These are phyloP conservation scores for Thalia dealbata DNA, from an alignment of 176 grass and related monocot genomes.

Conservation along the genomic window DNA sequence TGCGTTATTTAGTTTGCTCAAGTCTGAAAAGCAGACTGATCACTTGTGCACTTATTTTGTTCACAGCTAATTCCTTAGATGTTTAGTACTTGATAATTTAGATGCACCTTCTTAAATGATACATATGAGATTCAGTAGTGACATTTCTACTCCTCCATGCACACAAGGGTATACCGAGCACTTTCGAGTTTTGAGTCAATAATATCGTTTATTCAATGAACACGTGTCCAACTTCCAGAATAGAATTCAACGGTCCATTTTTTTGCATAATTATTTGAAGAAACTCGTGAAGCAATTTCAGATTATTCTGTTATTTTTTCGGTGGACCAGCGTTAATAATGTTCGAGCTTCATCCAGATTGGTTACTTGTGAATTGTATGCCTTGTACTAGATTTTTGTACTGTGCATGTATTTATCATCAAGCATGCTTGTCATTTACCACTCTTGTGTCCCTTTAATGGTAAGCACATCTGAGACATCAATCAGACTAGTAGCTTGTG, in stretches of 20 bases:
- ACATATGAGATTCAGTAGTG: not conserved
- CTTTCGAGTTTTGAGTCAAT: not conserved
- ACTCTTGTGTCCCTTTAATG: not conserved
- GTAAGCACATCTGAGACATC: not conserved
- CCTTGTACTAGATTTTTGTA: not conserved
- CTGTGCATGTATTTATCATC: not conserved
- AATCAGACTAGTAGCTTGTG: not conserved
- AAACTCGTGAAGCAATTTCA: too few species aligned
- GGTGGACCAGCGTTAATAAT: too few species aligned
- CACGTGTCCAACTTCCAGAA: too few species aligned
- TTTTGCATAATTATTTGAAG: too few species aligned
- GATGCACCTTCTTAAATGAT: too few species aligned
- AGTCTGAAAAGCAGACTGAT: not conserved
- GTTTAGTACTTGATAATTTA: too few species aligned
- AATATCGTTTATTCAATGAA: too few species aligned
- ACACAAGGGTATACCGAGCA: not conserved
- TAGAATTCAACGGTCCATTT: too few species aligned
- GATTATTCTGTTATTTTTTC: too few species aligned
- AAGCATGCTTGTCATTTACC: not conserved
- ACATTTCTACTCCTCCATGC: not conserved
- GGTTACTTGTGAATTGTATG: not conserved
- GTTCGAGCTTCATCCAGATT: too few species aligned
- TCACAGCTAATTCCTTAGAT: too few species aligned
- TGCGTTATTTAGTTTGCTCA: not conserved
- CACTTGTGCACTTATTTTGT: not conserved